Percentiles rank a stretch among this genome's conserved stretches.
These are phyloP conservation scores for Kwoniella heveanensis DNA, from an alignment of 768 basidiomycete species.

Conservation along the genomic window DNA sequence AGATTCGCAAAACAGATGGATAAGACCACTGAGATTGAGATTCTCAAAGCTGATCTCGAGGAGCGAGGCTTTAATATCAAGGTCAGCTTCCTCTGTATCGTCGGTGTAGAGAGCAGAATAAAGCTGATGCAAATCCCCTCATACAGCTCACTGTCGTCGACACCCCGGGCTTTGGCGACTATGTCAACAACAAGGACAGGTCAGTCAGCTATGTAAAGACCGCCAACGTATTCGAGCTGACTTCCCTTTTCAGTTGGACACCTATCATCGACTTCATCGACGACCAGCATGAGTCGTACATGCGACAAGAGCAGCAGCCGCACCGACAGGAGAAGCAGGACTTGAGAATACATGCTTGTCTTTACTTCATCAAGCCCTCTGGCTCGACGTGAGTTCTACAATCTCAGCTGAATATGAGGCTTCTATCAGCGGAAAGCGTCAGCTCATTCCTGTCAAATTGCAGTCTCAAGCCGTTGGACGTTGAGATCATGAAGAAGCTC, in stretches of 20 bases:
- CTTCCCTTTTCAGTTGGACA: conserved; percentile 63
- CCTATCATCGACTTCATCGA: conserved; percentile 93
- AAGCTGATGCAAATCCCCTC: conserved; percentile 1
- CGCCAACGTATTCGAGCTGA: too few species aligned
- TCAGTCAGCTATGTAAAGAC: conserved; percentile 20
- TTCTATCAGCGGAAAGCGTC: too few species aligned
- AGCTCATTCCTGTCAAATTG: too few species aligned
- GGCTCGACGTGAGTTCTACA: conserved; percentile 82
- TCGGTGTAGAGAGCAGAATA: not conserved
- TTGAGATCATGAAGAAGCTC: conserved; percentile 99
- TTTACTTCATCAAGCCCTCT: conserved; percentile 95
- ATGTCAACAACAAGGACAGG: conserved; percentile 99
- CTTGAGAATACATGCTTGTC: conserved; percentile 90
- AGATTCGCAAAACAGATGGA: conserved; percentile 82
- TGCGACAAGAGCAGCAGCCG: conserved; percentile 98
- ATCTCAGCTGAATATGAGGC: conserved; percentile 7
- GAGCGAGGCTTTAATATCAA: conserved; percentile 98
- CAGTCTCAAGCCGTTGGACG: conserved; percentile 95
- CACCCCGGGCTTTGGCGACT: conserved; percentile 99
- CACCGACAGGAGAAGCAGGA: conserved; percentile 91
- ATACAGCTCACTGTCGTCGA: conserved; percentile 90
- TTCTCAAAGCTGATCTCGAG: conserved; percentile 98
- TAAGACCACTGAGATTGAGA: conserved; percentile 97
- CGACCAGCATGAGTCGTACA: conserved; percentile 59
- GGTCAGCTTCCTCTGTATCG: conserved; percentile 18